Evolutionary conservation across 2,329 filamentous ascomycete genomes (phyloP).

Genomic region (Clonostachys rosea): DNA sequence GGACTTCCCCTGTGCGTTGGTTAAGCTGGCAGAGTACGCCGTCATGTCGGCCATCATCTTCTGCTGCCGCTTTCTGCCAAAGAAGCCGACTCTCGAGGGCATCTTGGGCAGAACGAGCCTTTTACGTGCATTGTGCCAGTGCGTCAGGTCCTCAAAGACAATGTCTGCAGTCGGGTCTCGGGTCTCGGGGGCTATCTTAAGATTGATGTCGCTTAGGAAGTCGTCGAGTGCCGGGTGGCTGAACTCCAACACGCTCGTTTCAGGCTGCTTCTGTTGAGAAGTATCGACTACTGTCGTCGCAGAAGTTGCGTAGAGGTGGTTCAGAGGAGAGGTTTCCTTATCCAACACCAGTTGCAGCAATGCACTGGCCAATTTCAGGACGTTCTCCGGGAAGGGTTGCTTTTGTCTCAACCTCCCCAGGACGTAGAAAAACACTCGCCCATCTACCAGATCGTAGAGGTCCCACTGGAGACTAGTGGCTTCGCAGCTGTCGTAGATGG

Average conservation of each 20-base stretch:
- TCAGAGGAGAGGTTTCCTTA: not conserved
- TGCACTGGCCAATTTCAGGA: slow-evolving; percentile 1
- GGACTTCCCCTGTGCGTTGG: slow-evolving; percentile 55
- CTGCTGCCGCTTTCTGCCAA: slow-evolving; percentile 47
- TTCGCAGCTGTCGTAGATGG: not conserved
- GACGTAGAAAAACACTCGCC: slow-evolving; percentile 16
- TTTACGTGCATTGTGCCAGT: slow-evolving; percentile 58
- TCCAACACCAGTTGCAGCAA: not conserved
- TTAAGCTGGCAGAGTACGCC: slow-evolving; percentile 66
- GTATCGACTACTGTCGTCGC: not conserved
- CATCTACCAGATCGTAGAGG: slow-evolving; percentile 23
- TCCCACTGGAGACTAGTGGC: slow-evolving; percentile 4
- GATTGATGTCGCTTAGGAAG: slow-evolving; percentile 34
- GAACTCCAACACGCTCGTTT: slow-evolving; percentile 35
- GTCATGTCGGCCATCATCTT: slow-evolving; percentile 63
- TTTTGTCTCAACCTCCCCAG: slow-evolving; percentile 6
- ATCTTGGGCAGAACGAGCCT: slow-evolving; percentile 37
- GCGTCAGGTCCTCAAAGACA: slow-evolving; percentile 41
- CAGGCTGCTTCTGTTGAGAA: not conserved
- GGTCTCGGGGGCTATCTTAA: slow-evolving; percentile 20
- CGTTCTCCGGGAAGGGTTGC: not conserved
- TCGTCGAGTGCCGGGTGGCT: slow-evolving; percentile 38
- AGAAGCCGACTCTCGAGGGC: slow-evolving; percentile 15
- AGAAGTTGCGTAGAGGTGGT: not conserved
- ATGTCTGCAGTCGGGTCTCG: slow-evolving; percentile 13